Base-by-base conservation (phyloP, 371 early-diverging fungal genomes). In the Saksenaea oblongispora region DNA sequence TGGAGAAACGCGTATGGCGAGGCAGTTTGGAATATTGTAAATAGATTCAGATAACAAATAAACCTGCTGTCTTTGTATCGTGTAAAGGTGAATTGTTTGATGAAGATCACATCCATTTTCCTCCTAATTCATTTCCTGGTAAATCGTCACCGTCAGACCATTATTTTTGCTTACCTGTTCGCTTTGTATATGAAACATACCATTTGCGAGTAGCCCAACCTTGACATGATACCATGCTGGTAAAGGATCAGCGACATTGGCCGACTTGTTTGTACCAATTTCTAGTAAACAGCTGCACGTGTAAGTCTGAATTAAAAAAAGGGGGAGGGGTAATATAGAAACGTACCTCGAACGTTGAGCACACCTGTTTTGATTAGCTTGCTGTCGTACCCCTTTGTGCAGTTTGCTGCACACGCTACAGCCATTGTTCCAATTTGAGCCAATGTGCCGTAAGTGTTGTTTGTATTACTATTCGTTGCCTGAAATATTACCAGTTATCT, bases 11-110 rank as follows among this genome's bases (percentile, higher is more conserved):
- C 80, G 76, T 44, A 88, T 74, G 9, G 78, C 82, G 59, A 88
- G 85, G 53, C 84, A 83, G 60, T 82, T 76, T 27, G 73, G 70
- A 41, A 71, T 76, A 18, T 71, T 74, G 61, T 86, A 84, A 53
- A 86, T 68, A 10, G 86, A 79, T 59, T 86, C 80, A 36, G 78
- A 75, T 26, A 84, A 60, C 15, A 74, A 51, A 63, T 80, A 81
- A 9, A 82, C 71, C 26, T 82, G 75, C 13, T 77, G 76, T 34
- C 80, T 69, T 5, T 73, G 70, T 2, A 78, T 34, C 9, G 47
- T 53, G 1, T 54, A 58, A 0, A 74, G 59, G 24, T 71, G 56
- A 55, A 74, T 69, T 9, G 66, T 61, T 24, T 54, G 42, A 60
- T 70, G 70, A 18, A 69, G 63, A 42, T 26, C 41, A 10, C 15